Evolutionary conservation across 768 basidiomycete genomes (phyloP), one percentile per base, ranked within the genome.

Genomic region (Trametes meyenii): DNA sequence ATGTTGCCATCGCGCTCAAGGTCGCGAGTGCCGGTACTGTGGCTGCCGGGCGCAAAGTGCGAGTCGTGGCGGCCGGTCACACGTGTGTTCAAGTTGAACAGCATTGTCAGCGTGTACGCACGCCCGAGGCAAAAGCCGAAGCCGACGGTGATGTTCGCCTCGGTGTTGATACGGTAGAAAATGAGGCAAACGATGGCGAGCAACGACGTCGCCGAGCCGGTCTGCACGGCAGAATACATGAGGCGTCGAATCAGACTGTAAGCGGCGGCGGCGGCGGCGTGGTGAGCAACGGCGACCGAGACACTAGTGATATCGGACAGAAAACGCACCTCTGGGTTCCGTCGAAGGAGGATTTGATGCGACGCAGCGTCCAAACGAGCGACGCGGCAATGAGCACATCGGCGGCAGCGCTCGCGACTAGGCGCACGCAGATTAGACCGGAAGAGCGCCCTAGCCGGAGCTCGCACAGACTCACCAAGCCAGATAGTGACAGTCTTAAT

Each of bases 91-190:
- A 46, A 21, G 45, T 46, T 46, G 45, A 46, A 46, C 1, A 46
- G 45, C 45, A 46, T 46, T 6, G 45, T 46, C 21, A 46, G 45
- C 21, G 45, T 46, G 45, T 46, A 46, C 45, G 45, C 45, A 10
- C 45, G 45, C 45, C 45, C 45, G 45, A 46, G 45, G 45, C 45
- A 46, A 21, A 46, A 46, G 3, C 45, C 45, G 21, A 46, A 46
- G 21, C 45, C 45, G 11, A 46, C 45, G 45, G 45, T 46, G 23
- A 46, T 46, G 21, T 46, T 46, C 21, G 21, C 24, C 21, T 46
- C 45, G 21, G 45, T 46, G 45, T 46, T 46, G 45, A 46, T 46
- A 13, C 45, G 45, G 45, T 46, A 46, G 45, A 46, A 46, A 14
- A 46, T 46, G 19, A 46, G 45, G 11, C 45, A 46, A 21, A 46